Percentiles rank a stretch among this genome's conserved stretches.
phyloP scores from a whole-genome alignment of 176 grass and related monocot species.

The sorghum (Sorghum bicolor) region DNA sequence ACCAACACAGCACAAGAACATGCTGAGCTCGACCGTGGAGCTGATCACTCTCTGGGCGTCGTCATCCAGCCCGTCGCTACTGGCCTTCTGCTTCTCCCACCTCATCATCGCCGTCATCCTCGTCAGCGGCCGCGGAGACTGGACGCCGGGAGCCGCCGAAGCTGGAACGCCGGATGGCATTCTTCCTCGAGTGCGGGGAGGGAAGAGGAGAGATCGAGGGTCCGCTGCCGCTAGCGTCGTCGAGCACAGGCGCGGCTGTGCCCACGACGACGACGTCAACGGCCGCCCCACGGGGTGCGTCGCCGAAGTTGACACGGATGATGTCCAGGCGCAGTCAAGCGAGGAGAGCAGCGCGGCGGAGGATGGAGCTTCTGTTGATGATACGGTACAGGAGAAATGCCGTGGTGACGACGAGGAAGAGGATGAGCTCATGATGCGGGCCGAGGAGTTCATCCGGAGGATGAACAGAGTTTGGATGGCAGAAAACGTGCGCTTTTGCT shows the following conservation, averaged over 20 bases:
- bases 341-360: background rate
- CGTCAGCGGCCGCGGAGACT: background rate
- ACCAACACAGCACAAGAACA: background rate
- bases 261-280: background rate
- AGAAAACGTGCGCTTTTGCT: slow-evolving; percentile 6
- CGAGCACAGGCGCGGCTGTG: background rate
- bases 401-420: background rate
- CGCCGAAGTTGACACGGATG: background rate
- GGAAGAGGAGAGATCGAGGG: too few relatives aligned
- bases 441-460: slow-evolving; percentile 70
- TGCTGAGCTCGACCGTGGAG: slow-evolving; percentile 19
- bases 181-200: background rate
- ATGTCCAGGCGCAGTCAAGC: too few relatives aligned
- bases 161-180: background rate
- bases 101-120: slow-evolving; percentile 51
- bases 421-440: slow-evolving; percentile 47
- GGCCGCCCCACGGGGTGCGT: background rate
- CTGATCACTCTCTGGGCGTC: slow-evolving; percentile 26
- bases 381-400: background rate
- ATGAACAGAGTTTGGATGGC: slow-evolving; percentile 65
- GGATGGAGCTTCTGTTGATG: background rate
- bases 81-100: slow-evolving; percentile 63
- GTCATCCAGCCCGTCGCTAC: slow-evolving; percentile 28
- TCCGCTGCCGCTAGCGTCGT: background rate
- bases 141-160: background rate